These are phyloP conservation scores for Lactarius hengduanensis DNA, from an alignment of 768 basidiomycete species.

Conservation along the genomic window DNA sequence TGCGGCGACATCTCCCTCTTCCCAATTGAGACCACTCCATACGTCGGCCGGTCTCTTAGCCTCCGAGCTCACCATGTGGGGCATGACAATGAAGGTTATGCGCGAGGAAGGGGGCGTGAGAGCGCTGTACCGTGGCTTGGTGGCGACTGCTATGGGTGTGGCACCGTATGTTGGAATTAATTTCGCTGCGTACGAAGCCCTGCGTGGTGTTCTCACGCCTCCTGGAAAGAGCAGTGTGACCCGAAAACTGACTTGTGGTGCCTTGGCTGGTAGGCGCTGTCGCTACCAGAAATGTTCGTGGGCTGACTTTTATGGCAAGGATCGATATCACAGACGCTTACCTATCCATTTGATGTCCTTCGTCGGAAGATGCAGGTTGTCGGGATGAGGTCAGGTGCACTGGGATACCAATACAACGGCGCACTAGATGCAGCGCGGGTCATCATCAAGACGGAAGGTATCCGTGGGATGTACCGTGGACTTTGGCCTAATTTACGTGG, in stretches of 20 bases:
- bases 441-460: slow-evolving; percentile 72
- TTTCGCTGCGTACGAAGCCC: slow-evolving; percentile 89
- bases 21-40: slow-evolving; percentile 48
- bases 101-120: slow-evolving; percentile 88
- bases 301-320: slow-evolving; percentile 43
- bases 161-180: slow-evolving; percentile 90
- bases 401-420: slow-evolving; percentile 70
- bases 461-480: slow-evolving; percentile 76
- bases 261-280: slow-evolving; percentile 64
- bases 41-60: slow-evolving; percentile 46
- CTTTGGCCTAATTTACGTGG: slow-evolving; percentile 86
- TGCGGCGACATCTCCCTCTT: slow-evolving; percentile 32
- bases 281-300: slow-evolving; percentile 1
- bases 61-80: slow-evolving; percentile 68
- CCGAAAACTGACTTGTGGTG: slow-evolving; percentile 82
- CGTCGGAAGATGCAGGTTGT: slow-evolving; percentile 95
- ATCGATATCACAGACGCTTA: slow-evolving; percentile 90
- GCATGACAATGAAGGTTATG: slow-evolving; percentile 90
- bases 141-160: slow-evolving; percentile 84
- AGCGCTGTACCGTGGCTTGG: slow-evolving; percentile 82
- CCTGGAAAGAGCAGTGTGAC: slow-evolving; percentile 68
- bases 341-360: slow-evolving; percentile 94
- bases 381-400: slow-evolving; percentile 57
- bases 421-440: slow-evolving; percentile 74
- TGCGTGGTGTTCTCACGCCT: slow-evolving; percentile 74